phyloP scores from a whole-genome alignment of 1,139 yeast genomes.

The Suhomyces coccinellae region DNA sequence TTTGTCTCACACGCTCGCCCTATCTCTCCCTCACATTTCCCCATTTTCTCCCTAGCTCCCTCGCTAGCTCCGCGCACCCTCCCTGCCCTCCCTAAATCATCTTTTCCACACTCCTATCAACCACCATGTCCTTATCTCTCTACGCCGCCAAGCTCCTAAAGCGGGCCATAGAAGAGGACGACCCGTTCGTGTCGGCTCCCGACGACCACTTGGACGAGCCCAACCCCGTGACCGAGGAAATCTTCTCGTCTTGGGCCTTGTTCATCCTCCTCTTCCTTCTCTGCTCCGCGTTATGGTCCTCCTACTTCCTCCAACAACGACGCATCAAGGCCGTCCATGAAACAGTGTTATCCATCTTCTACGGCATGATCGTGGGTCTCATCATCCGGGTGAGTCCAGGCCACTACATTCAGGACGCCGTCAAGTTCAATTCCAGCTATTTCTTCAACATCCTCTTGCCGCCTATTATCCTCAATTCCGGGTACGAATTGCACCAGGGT shows the following conservation, averaged over 20 bases:
- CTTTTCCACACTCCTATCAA: slow-evolving; percentile 1
- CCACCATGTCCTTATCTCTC: slow-evolving; percentile 20
- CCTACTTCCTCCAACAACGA: slow-evolving; percentile 88
- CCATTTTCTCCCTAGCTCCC: not conserved
- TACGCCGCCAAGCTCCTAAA: slow-evolving; percentile 31
- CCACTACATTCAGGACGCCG: slow-evolving; percentile 95
- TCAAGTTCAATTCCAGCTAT: slow-evolving; percentile 90
- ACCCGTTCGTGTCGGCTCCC: slow-evolving; percentile 51
- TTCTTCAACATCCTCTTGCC: slow-evolving; percentile 93
- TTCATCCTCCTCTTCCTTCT: slow-evolving; percentile 79
- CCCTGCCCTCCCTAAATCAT: not conserved
- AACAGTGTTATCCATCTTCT: slow-evolving; percentile 91
- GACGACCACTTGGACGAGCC: slow-evolving; percentile 60
- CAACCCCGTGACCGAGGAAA: slow-evolving; percentile 95
- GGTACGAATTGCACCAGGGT: slow-evolving; percentile 93
- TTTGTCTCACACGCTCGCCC: too few species aligned
- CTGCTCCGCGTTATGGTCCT: slow-evolving; percentile 91
- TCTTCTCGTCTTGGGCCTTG: slow-evolving; percentile 95
- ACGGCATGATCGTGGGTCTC: slow-evolving; percentile 95
- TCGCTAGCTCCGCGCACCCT: not conserved
- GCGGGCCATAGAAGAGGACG: slow-evolving; percentile 37
- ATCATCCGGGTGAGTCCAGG: slow-evolving; percentile 91
- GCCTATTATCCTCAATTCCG: slow-evolving; percentile 93
- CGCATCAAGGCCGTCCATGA: slow-evolving; percentile 94
- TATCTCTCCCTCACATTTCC: not conserved